phyloP scores from a whole-genome alignment of 2,329 filamentous ascomycete genomes.

The Sclerotinia minor region DNA sequence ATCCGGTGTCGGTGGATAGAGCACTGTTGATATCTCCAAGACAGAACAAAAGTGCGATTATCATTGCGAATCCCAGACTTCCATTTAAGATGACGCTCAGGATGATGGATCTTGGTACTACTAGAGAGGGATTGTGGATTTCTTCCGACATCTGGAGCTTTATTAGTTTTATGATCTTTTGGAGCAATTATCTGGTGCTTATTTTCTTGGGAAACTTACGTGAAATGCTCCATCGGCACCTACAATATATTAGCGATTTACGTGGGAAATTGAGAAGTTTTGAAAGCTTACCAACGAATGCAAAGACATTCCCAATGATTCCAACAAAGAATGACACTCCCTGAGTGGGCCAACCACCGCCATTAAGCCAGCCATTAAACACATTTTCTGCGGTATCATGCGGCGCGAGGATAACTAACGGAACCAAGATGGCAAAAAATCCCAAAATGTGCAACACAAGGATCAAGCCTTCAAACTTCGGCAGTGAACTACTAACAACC shows the following conservation, averaged over 20 bases:
- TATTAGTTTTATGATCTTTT: neutral
- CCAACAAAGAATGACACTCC: conserved; percentile 44
- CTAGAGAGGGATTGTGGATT: conserved; percentile 22
- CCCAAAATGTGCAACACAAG: conserved; percentile 48
- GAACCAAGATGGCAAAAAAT: conserved; percentile 47
- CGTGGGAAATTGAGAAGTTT: neutral
- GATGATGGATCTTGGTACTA: conserved; percentile 43
- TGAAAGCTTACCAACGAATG: conserved; percentile 19
- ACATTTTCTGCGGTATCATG: conserved; percentile 31
- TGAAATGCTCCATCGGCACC: conserved; percentile 25
- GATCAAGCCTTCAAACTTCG: conserved; percentile 47
- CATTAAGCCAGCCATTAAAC: conserved; percentile 40
- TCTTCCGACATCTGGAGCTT: conserved; percentile 23
- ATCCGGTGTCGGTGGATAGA: conserved; percentile 44
- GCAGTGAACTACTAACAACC: conserved; percentile 43
- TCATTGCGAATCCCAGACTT: conserved; percentile 46
- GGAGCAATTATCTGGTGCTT: neutral
- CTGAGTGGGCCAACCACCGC: conserved; percentile 37
- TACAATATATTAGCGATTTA: neutral
- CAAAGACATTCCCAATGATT: conserved; percentile 39
- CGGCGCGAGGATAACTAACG: conserved; percentile 40
- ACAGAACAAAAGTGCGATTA: conserved; percentile 43
- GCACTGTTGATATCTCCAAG: conserved; percentile 42
- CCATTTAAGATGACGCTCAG: conserved; percentile 51
- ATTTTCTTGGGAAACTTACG: neutral